Conservation (phyloP, 495 filamentous ascomycete genomes). For the Aspergillus cristatus region DNA sequence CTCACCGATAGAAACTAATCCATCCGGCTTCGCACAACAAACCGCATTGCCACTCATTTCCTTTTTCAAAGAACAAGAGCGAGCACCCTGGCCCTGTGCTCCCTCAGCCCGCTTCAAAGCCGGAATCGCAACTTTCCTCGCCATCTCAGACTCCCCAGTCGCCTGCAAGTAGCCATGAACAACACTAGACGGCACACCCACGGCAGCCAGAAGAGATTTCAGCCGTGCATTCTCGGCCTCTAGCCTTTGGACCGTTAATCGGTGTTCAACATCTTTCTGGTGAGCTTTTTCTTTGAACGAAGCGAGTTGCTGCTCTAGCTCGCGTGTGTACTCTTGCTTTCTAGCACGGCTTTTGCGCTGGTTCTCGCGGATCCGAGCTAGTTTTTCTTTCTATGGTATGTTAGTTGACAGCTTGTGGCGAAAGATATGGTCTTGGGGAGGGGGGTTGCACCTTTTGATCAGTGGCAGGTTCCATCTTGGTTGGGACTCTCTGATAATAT, state of each 20-base stretch:
- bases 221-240: constrained; percentile 31
- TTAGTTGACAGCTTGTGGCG: too few relatives aligned
- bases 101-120: constrained; percentile 13
- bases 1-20: too few relatives aligned
- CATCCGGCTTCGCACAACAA: too few relatives aligned
- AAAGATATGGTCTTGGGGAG: too few relatives aligned
- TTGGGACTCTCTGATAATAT: too few relatives aligned
- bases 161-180: constrained; percentile 24
- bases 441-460: too few relatives aligned
- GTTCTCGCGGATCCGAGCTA: constrained; percentile 58
- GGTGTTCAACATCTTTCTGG: constrained; percentile 28
- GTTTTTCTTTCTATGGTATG: constrained; percentile 25
- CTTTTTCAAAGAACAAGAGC: neutral
- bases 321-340: constrained; percentile 63
- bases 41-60: too few relatives aligned
- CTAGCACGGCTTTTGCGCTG: constrained; percentile 70
- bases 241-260: constrained; percentile 26
- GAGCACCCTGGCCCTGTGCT: neutral
- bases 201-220: constrained; percentile 14
- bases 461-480: too few relatives aligned
- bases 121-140: constrained; percentile 33
- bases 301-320: constrained; percentile 58
- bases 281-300: constrained; percentile 40
- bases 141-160: constrained; percentile 9
- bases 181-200: constrained; percentile 16